phyloP scores from a whole-genome alignment of 2,329 filamentous ascomycete species.

The Ophiocordyceps camponoti-saundersi region DNA sequence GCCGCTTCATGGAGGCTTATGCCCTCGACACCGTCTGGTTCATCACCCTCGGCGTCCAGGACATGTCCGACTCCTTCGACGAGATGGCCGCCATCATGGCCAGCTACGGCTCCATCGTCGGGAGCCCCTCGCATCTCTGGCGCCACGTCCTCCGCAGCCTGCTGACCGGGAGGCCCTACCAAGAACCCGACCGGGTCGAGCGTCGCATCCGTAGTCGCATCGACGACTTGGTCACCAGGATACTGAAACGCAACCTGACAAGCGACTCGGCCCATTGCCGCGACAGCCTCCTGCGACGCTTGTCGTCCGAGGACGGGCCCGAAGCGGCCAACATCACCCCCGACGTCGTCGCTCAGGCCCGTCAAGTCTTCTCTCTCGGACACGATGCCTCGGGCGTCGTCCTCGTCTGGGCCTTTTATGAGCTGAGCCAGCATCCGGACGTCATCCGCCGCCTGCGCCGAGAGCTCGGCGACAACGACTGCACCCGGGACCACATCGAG shows the following conservation, averaged over 20 bases:
- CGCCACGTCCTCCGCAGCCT: conserved; percentile 1
- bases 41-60: not conserved
- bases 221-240: not conserved
- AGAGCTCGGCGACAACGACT: not conserved
- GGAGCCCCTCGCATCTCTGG: conserved; percentile 2
- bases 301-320: not conserved
- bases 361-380: conserved; percentile 2
- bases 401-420: conserved; percentile 1
- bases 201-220: not conserved
- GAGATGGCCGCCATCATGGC: not conserved
- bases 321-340: not conserved
- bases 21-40: conserved; percentile 2
- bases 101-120: conserved; percentile 1
- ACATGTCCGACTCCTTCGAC: not conserved
- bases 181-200: conserved; percentile 1
- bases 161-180: not conserved
- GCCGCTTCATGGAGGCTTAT: not conserved
- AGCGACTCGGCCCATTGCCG: not conserved
- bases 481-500: not conserved
- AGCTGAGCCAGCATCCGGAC: conserved; percentile 1
- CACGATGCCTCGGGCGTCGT: conserved; percentile 1
- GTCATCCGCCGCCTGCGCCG: not conserved
- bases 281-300: not conserved
- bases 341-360: conserved; percentile 1
- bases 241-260: not conserved